Conservation (phyloP, 2,329 filamentous ascomycete genomes). For the Alternaria sp. region DNA sequence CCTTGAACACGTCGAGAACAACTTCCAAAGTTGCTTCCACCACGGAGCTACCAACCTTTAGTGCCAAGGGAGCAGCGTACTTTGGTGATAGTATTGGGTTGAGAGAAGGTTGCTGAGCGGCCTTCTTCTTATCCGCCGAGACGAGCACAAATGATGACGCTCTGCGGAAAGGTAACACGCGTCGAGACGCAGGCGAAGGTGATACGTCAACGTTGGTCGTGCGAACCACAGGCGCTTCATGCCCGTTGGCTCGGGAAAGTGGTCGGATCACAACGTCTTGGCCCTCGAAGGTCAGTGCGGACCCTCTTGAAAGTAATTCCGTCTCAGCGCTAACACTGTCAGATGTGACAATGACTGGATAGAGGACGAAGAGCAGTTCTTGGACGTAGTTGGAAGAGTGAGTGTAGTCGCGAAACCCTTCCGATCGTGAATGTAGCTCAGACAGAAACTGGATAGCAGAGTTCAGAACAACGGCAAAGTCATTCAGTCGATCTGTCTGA, state of each 20-base stretch:
- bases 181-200: constrained; percentile 42
- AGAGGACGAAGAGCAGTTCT: constrained; percentile 78
- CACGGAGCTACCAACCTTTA: constrained; percentile 69
- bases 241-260: constrained; percentile 65
- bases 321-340: constrained; percentile 83
- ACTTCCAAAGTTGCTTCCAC: constrained; percentile 80
- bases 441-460: constrained; percentile 80
- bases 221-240: constrained; percentile 70
- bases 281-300: constrained; percentile 82
- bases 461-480: constrained; percentile 71
- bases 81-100: constrained; percentile 67
- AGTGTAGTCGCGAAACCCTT: constrained; percentile 82
- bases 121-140: constrained; percentile 67
- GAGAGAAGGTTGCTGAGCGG: constrained; percentile 67
- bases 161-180: constrained; percentile 72
- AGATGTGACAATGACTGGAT: constrained; percentile 85
- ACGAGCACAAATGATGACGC: constrained; percentile 92
- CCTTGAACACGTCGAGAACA: constrained; percentile 78
- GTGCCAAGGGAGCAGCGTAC: constrained; percentile 54
- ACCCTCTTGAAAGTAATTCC: constrained; percentile 84
- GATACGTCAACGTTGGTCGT: constrained; percentile 65
- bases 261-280: constrained; percentile 84
- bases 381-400: constrained; percentile 81
- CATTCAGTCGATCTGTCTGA: constrained; percentile 52
- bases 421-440: constrained; percentile 77